These are phyloP conservation scores for Candida vaughaniae DNA, from an alignment of 805 yeast genomes.

Conservation along the genomic window DNA sequence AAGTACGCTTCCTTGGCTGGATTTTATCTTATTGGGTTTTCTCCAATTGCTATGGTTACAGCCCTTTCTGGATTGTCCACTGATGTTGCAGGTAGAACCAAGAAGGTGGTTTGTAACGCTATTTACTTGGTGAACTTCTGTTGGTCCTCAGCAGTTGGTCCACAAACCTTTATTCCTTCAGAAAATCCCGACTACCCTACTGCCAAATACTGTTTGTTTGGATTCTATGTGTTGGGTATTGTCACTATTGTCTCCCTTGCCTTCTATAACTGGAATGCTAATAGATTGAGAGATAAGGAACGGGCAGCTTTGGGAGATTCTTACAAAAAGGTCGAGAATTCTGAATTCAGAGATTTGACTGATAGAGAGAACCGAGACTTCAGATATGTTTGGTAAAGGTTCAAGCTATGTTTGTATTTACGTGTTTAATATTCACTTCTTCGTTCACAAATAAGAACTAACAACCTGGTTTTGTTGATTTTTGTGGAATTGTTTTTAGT, in stretches of 20 bases:
- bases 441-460: too few relatives aligned
- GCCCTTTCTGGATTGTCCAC: slow-evolving; percentile 39
- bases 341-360: slow-evolving; percentile 7
- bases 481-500: too few relatives aligned
- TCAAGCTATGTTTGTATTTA: too few relatives aligned
- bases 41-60: slow-evolving; percentile 23
- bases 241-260: slow-evolving; percentile 1
- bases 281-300: slow-evolving; percentile 5
- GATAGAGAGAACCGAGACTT: slow-evolving; percentile 8
- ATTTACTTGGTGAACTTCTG: slow-evolving; percentile 47
- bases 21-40: slow-evolving; percentile 31
- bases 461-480: too few relatives aligned
- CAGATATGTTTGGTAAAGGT: slow-evolving; percentile 14
- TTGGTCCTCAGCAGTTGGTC: slow-evolving; percentile 51
- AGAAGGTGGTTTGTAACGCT: slow-evolving; percentile 48
- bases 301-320: slow-evolving; percentile 8
- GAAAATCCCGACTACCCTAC: slow-evolving; percentile 6
- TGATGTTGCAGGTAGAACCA: slow-evolving; percentile 56
- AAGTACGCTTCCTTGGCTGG: slow-evolving; percentile 26
- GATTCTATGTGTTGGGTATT: slow-evolving; percentile 20
- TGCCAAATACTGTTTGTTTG: slow-evolving; percentile 31
- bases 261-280: slow-evolving; percentile 20
- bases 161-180: slow-evolving; percentile 3
- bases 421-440: neutral
- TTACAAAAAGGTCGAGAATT: slow-evolving; percentile 2